Evolutionary conservation across 768 basidiomycete species (phyloP).

Genomic region (Gloeophyllum trabeum): DNA sequence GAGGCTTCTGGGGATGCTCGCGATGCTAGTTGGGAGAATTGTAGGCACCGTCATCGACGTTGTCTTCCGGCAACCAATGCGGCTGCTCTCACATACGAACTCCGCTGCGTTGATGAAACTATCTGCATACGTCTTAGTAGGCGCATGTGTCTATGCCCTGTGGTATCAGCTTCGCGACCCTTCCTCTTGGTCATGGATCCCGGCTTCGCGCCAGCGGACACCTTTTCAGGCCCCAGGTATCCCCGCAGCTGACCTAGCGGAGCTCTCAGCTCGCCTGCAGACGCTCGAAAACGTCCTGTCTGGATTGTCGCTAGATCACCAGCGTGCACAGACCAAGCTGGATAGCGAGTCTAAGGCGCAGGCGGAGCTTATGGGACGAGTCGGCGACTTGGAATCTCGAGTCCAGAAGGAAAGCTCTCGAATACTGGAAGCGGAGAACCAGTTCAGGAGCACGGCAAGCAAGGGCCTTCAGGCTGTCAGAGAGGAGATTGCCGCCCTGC

Average conservation of each 20-base stretch:
- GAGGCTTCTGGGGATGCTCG: slow-evolving; percentile 9
- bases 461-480: slow-evolving; percentile 36
- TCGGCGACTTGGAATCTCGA: slow-evolving; percentile 46
- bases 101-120: slow-evolving; percentile 21
- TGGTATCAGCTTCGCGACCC: slow-evolving; percentile 34
- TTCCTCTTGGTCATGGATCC: slow-evolving; percentile 19
- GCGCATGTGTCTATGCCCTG: slow-evolving; percentile 28
- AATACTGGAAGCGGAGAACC: slow-evolving; percentile 41
- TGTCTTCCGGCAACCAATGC: slow-evolving; percentile 34
- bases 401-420: slow-evolving; percentile 34
- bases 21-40: slow-evolving; percentile 18
- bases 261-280: slow-evolving; percentile 50
- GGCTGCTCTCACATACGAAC: slow-evolving; percentile 23
- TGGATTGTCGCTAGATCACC: slow-evolving; percentile 42
- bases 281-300: slow-evolving; percentile 54
- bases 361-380: slow-evolving; percentile 38
- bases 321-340: slow-evolving; percentile 35
- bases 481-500: slow-evolving; percentile 44
- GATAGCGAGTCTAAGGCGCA: slow-evolving; percentile 41
- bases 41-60: slow-evolving; percentile 39
- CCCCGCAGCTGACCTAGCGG: slow-evolving; percentile 56
- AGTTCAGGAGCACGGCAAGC: slow-evolving; percentile 30
- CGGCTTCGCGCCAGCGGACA: slow-evolving; percentile 8
- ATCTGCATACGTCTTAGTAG: slow-evolving; percentile 31
- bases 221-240: slow-evolving; percentile 40